Evolutionary conservation across 495 filamentous ascomycete species (phyloP).

Genomic region (Lasiosphaeria hispida): DNA sequence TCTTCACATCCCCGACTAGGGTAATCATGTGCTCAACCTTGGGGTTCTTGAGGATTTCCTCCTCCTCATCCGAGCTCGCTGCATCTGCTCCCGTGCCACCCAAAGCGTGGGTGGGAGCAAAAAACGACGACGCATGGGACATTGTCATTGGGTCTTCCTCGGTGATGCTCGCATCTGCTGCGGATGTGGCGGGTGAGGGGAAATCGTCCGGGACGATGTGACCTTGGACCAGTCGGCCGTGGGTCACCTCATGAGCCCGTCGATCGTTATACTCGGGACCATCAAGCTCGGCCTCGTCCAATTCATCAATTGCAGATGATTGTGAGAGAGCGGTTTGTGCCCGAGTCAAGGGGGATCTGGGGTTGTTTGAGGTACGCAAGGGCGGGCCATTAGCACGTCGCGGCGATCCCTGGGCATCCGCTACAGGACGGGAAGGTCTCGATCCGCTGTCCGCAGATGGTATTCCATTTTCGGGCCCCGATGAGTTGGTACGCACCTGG

Average conservation of each 20-base stretch:
- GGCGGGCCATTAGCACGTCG: slow-evolving; percentile 33
- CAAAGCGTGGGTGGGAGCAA: slow-evolving; percentile 61
- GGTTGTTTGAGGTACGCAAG: slow-evolving; percentile 25
- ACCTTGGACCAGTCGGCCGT: slow-evolving; percentile 88
- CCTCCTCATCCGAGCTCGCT: slow-evolving; percentile 85
- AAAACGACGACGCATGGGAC: slow-evolving; percentile 56
- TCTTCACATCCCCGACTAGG: slow-evolving; percentile 86
- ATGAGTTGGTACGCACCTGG: slow-evolving; percentile 32
- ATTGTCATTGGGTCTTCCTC: slow-evolving; percentile 59
- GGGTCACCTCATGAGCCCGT: slow-evolving; percentile 84
- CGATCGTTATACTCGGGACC: slow-evolving; percentile 79
- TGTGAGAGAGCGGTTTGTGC: slow-evolving; percentile 35
- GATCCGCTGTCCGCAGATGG: slow-evolving; percentile 16
- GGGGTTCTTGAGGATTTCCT: slow-evolving; percentile 67
- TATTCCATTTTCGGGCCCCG: slow-evolving; percentile 28
- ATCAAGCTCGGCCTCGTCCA: slow-evolving; percentile 43
- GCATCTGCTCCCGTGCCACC: slow-evolving; percentile 76
- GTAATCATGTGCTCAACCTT: slow-evolving; percentile 92
- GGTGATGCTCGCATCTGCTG: slow-evolving; percentile 48
- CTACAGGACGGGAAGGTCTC: slow-evolving; percentile 23
- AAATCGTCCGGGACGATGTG: slow-evolving; percentile 95
- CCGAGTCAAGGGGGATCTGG: slow-evolving; percentile 20
- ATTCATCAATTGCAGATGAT: slow-evolving; percentile 42
- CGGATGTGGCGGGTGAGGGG: slow-evolving; percentile 70
- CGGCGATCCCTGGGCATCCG: slow-evolving; percentile 42